Evolutionary conservation across 2,329 filamentous ascomycete species (phyloP), one percentile per base, ranked within the genome.

Genomic region (Diaporthe humulicola): DNA sequence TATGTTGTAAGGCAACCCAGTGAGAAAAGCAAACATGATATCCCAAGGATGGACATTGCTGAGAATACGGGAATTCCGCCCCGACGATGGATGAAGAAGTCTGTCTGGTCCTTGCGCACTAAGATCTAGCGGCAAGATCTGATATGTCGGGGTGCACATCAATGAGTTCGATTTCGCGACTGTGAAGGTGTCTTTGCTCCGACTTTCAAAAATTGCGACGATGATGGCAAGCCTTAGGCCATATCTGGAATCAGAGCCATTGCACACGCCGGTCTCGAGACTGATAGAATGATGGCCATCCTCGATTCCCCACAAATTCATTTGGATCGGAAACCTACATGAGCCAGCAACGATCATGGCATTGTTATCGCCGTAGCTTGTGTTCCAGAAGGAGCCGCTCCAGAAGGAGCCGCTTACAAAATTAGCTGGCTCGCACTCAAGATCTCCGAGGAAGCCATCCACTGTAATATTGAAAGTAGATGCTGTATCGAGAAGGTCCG

Each of bases 1-100:
- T 4, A 0, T 0, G 10, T 7, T 6, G 1, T 15, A 1, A 17
- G 12, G n/a, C n/a, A 17, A 2, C 1, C 4, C 6, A 15, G 2
- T 1, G 22, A 25, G 5, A 8, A 38, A 2, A 15, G 33, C 1
- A 14, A 8, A 0, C 33, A 58, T n/a, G 10, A 58, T 38, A 25
- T 58, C 1, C 56, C 56, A 38, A 15, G 33, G 33, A 40, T 58
- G 33, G 10, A 58, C 33, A 5, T 40, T 58, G 10, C 22, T 40
- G 22, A 58, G 56, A 17, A 40, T 0, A 3, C 56, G 33, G 4
- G 56, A 40, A 8, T 25, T 19, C 10, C 50, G n/a, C n/a, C 50
- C 50, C 25, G 56, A 33, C 8, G 56, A 40, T n/a, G 56, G 33
- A 6, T 28, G n/a, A 52, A 58, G 33, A 25, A 40, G 10, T 38